Conservation (phyloP, 1,284 basidiomycete species). For the Melampsora medusae region DNA sequence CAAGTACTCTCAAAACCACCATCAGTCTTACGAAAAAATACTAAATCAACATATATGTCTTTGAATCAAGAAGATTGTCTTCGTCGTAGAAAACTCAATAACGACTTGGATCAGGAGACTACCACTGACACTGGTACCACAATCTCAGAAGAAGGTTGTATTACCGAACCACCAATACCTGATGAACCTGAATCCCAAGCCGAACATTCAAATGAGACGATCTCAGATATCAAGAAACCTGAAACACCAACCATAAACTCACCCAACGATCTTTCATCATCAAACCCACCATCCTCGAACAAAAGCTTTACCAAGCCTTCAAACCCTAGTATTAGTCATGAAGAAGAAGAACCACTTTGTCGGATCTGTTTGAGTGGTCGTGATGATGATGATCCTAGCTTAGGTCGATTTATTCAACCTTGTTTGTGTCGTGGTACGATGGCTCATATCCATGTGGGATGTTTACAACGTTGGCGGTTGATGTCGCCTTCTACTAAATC, state of each 20-base stretch:
- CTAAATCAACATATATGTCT: no score
- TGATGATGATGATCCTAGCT: slow-evolving; percentile 16
- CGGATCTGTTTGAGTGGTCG: slow-evolving; percentile 26
- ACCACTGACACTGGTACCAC: no score
- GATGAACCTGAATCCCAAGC: no score
- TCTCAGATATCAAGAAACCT: no score
- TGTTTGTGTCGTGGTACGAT: slow-evolving; percentile 43
- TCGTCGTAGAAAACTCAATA: no score
- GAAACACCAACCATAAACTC: background rate
- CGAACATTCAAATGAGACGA: no score
- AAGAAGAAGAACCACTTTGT: slow-evolving; percentile 29
- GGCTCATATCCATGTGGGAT: slow-evolving; percentile 36
- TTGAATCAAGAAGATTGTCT: no score
- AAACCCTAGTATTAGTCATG: background rate
- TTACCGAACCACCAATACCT: no score
- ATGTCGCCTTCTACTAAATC: slow-evolving; percentile 26
- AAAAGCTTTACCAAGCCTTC: background rate
- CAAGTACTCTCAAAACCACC: no score
- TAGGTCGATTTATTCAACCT: slow-evolving; percentile 38
- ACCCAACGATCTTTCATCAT: background rate
- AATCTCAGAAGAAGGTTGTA: no score
- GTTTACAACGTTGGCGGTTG: slow-evolving; percentile 26
- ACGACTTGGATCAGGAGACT: no score
- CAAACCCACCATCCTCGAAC: background rate
- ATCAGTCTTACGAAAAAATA: no score